Conservation (phyloP, 192 early-diverging fungal species). For the Coemansia sp. region DNA sequence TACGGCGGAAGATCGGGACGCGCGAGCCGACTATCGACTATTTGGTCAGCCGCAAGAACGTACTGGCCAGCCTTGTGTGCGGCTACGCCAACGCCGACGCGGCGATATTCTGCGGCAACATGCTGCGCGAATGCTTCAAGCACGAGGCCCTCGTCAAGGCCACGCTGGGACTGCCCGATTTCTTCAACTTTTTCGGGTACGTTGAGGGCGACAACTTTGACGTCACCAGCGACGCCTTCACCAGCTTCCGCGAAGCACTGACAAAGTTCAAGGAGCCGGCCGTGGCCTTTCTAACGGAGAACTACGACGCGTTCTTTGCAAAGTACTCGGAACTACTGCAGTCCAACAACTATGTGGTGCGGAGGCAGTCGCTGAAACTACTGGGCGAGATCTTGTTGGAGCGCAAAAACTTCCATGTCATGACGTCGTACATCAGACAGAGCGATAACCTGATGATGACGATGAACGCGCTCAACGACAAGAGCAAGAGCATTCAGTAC, state of each 20-base stretch:
- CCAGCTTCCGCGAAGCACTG: slow-evolving; percentile 95
- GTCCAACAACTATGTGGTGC: slow-evolving; percentile 97
- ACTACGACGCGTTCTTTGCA: slow-evolving; percentile 81
- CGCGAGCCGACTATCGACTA: slow-evolving; percentile 97
- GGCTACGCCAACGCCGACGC: slow-evolving; percentile 97
- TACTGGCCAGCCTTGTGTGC: slow-evolving; percentile 78
- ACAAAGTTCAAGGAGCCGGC: slow-evolving; percentile 94
- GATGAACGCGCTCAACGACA: slow-evolving; percentile 96
- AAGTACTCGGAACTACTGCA: slow-evolving; percentile 78
- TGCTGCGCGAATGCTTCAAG: slow-evolving; percentile 93
- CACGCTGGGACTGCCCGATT: slow-evolving; percentile 80
- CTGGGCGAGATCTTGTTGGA: slow-evolving; percentile 97
- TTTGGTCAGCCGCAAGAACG: slow-evolving; percentile 79
- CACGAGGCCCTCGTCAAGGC: slow-evolving; percentile 90
- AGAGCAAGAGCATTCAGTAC: slow-evolving; percentile 98
- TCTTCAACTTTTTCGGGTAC: slow-evolving; percentile 94
- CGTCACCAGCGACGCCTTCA: slow-evolving; percentile 97
- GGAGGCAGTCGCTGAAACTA: slow-evolving; percentile 97
- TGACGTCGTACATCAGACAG: slow-evolving; percentile 92
- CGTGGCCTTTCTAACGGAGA: slow-evolving; percentile 80
- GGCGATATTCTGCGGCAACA: slow-evolving; percentile 97
- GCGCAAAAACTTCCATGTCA: slow-evolving; percentile 90
- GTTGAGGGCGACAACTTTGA: slow-evolving; percentile 98
- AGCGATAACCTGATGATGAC: slow-evolving; percentile 95
- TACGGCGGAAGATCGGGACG: slow-evolving; percentile 91